Conservation (phyloP, 2,329 filamentous ascomycete genomes). For the Botryotinia globosa region DNA sequence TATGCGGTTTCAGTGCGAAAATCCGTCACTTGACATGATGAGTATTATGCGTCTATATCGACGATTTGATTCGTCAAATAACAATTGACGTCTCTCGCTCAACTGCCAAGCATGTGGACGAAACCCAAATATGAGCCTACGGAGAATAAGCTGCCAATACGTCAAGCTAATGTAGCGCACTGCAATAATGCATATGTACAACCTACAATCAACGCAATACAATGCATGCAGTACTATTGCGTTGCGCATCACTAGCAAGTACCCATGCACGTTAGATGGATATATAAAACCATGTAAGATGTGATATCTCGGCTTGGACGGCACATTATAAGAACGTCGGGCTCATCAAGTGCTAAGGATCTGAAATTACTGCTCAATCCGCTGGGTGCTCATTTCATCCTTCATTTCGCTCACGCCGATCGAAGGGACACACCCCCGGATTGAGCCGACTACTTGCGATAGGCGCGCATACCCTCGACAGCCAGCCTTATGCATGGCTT, state of each 20-base stretch:
- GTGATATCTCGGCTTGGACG: background rate
- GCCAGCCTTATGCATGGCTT: background rate
- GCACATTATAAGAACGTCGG: background rate
- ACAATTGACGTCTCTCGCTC: background rate
- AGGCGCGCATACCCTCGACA: background rate
- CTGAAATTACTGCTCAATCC: background rate
- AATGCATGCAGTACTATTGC: background rate
- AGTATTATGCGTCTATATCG: background rate
- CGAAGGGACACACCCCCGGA: background rate
- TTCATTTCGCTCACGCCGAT: background rate
- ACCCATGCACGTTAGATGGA: background rate
- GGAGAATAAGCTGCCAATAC: slow-evolving; percentile 6
- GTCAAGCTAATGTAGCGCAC: background rate
- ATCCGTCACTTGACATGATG: background rate
- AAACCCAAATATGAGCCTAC: background rate
- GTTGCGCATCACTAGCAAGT: background rate
- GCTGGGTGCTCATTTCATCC: background rate
- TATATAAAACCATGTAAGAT: background rate
- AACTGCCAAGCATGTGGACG: background rate
- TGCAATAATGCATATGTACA: background rate
- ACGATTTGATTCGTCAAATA: background rate
- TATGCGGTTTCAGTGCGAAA: background rate
- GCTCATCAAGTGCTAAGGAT: background rate
- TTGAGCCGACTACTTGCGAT: background rate
- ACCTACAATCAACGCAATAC: background rate